Evolutionary conservation across 140 eudicot species (phyloP).

Genomic region (Cichorium intybus): DNA sequence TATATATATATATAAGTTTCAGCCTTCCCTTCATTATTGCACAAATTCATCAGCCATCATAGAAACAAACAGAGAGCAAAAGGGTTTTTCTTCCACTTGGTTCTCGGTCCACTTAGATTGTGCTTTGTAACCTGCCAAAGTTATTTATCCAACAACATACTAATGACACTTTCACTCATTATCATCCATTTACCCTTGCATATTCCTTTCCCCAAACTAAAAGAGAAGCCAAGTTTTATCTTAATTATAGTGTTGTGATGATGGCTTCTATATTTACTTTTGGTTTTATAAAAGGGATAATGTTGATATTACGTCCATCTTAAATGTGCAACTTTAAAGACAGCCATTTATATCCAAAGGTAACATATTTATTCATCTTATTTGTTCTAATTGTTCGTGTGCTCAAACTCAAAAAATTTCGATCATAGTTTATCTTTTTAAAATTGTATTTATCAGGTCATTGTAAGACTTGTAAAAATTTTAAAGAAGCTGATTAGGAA

Average conservation of each 20-base stretch:
- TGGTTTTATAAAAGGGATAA: constrained; percentile 15
- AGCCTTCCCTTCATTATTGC: too few relatives aligned
- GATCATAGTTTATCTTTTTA: too few relatives aligned
- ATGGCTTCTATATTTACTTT: accelerated
- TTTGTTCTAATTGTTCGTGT: too few relatives aligned
- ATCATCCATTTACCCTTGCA: neutral
- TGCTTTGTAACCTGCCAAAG: constrained; percentile 1
- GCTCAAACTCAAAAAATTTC: too few relatives aligned
- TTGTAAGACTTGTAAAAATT: neutral
- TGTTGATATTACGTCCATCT: constrained; percentile 14
- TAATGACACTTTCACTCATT: neutral
- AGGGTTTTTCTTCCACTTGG: constrained; percentile 8
- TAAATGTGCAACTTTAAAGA: neutral
- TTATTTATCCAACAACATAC: constrained; percentile 2
- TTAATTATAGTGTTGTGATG: neutral
- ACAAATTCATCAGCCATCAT: too few relatives aligned
- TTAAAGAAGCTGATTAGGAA: constrained; percentile 4
- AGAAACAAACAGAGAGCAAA: too few relatives aligned
- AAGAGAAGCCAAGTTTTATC: neutral
- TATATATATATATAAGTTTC: too few relatives aligned
- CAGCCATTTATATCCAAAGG: neutral
- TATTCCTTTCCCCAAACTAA: neutral
- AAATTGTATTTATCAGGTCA: neutral
- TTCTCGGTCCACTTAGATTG: constrained; percentile 13
- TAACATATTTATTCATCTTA: neutral